These are phyloP conservation scores for Seiridium unicorne DNA, from an alignment of 2,329 filamentous ascomycete species.

Conservation along the genomic window DNA sequence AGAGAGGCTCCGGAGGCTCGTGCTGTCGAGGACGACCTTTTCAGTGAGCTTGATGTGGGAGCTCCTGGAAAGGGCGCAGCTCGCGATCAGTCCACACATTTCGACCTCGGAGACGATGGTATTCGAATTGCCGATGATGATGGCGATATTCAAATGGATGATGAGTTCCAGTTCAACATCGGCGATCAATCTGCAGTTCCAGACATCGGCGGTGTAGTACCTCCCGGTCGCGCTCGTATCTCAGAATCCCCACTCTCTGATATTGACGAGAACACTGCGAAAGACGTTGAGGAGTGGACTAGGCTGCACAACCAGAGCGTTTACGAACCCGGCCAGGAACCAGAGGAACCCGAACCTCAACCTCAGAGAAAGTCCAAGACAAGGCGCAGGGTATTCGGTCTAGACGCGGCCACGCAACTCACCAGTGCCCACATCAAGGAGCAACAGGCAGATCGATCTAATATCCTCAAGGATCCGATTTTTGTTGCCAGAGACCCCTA, in stretches of 20 bases:
- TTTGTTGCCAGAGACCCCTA: slow-evolving; percentile 88
- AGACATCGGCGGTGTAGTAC: slow-evolving; percentile 42
- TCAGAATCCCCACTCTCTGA: slow-evolving; percentile 71
- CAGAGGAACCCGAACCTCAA: slow-evolving; percentile 61
- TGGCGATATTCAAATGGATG: slow-evolving; percentile 61
- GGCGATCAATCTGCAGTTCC: slow-evolving; percentile 59
- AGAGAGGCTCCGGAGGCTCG: slow-evolving; percentile 75
- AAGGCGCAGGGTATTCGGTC: slow-evolving; percentile 77
- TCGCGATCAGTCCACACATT: slow-evolving; percentile 52
- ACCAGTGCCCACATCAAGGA: slow-evolving; percentile 77
- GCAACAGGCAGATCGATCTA: slow-evolving; percentile 81
- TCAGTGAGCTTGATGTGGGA: slow-evolving; percentile 61
- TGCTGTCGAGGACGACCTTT: slow-evolving; percentile 67
- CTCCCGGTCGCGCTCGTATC: slow-evolving; percentile 57
- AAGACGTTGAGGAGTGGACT: slow-evolving; percentile 59
- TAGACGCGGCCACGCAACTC: slow-evolving; percentile 80
- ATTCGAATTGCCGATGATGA: slow-evolving; percentile 64
- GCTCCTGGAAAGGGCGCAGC: slow-evolving; percentile 56
- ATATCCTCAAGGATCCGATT: slow-evolving; percentile 77
- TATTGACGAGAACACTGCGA: slow-evolving; percentile 62
- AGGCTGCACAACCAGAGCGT: slow-evolving; percentile 55
- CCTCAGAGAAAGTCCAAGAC: slow-evolving; percentile 70
- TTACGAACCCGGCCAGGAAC: slow-evolving; percentile 60
- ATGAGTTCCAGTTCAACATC: slow-evolving; percentile 65
- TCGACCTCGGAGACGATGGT: slow-evolving; percentile 52